Evolutionary conservation across 2,329 filamentous ascomycete genomes (phyloP).

Genomic region (Fusarium redolens): DNA sequence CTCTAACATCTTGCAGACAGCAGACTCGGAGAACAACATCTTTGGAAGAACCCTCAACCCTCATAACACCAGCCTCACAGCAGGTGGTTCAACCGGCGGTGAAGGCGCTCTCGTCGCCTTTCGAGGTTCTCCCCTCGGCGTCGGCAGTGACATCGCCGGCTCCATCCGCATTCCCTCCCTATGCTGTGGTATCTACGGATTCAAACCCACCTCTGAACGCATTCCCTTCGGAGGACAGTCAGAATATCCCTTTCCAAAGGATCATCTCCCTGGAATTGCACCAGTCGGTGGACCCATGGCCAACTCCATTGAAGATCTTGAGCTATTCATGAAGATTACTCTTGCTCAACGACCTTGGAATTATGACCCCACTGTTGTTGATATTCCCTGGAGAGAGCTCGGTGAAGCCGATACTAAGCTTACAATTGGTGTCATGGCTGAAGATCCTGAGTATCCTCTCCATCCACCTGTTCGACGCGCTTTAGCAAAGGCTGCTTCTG

Average conservation of each 20-base stretch:
- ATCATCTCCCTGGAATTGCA: conserved; percentile 43
- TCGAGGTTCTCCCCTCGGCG: conserved; percentile 41
- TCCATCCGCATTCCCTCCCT: conserved; percentile 64
- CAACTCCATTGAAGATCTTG: conserved; percentile 49
- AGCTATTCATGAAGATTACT: conserved; percentile 52
- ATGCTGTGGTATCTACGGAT: conserved; percentile 66
- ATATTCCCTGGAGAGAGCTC: conserved; percentile 58
- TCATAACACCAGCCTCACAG: conserved; percentile 49
- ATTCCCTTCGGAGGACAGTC: conserved; percentile 56
- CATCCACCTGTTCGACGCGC: conserved; percentile 62
- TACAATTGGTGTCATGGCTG: conserved; percentile 60
- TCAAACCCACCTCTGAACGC: conserved; percentile 66
- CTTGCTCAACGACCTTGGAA: conserved; percentile 56
- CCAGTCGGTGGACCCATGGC: conserved; percentile 58
- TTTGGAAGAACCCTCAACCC: conserved; percentile 45
- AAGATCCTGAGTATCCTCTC: conserved; percentile 60
- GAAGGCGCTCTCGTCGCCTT: conserved; percentile 39
- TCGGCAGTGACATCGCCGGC: conserved; percentile 52
- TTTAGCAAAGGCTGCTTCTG: conserved; percentile 53
- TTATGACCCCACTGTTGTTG: conserved; percentile 55
- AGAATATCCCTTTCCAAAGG: conserved; percentile 32
- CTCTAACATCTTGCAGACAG: conserved; percentile 32
- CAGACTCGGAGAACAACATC: conserved; percentile 54
- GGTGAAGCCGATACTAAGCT: conserved; percentile 21
- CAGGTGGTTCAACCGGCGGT: conserved; percentile 43